phyloP scores from a whole-genome alignment of 78 protist genomes.

The Dictyostelium brefeldianum region DNA sequence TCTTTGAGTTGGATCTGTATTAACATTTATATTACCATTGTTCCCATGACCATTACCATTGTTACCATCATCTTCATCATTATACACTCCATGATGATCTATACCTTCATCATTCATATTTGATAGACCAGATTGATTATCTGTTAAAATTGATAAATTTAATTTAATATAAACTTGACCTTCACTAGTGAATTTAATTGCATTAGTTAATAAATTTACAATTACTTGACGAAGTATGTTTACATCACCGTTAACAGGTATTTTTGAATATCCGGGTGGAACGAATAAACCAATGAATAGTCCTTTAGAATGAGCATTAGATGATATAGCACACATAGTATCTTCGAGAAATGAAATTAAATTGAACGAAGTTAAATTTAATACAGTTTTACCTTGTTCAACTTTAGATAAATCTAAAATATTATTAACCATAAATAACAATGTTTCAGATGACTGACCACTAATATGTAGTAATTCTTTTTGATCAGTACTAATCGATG shows the following conservation, averaged over 20 bases:
- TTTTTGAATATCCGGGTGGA: background rate
- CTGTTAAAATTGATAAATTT: background rate
- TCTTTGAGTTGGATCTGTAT: background rate
- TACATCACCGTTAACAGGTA: conserved; percentile 40
- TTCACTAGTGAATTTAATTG: conserved; percentile 25
- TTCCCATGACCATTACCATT: background rate
- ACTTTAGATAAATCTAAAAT: conserved; percentile 70
- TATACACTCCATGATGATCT: background rate
- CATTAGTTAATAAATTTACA: conserved; percentile 47
- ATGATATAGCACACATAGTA: conserved; percentile 25
- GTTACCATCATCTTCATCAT: background rate
- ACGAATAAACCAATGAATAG: conserved; percentile 26
- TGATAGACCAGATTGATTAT: background rate
- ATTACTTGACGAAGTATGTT: conserved; percentile 40
- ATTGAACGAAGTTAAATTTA: conserved; percentile 27
- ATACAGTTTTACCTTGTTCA: conserved; percentile 40
- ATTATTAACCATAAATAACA: conserved; percentile 60
- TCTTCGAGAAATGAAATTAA: conserved; percentile 53
- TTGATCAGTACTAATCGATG: conserved; percentile 9
- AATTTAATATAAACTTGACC: conserved; percentile 32
- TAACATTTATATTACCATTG: background rate
- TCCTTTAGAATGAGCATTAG: conserved; percentile 63
- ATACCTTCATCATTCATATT: background rate
- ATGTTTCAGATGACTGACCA: conserved; percentile 42
- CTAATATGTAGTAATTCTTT: conserved; percentile 40